phyloP scores from a whole-genome alignment of 441 rosid genomes.

The Erodium chrysanthum region DNA sequence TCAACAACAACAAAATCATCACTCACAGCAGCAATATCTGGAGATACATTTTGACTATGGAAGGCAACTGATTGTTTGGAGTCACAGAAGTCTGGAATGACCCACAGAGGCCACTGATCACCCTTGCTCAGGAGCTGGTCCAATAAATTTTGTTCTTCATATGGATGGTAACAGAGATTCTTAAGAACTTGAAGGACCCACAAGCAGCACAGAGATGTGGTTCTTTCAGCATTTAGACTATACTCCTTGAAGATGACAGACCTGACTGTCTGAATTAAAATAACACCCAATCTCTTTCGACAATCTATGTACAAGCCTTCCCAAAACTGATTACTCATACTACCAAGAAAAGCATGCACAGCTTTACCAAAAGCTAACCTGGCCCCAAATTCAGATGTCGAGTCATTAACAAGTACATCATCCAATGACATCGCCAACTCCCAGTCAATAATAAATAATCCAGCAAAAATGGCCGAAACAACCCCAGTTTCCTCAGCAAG shows the following conservation, averaged over 20 bases:
- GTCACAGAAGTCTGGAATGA: conserved; percentile 35
- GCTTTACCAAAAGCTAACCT: conserved; percentile 36
- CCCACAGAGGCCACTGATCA: conserved; percentile 76
- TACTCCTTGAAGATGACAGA: conserved; percentile 48
- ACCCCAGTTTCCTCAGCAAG: conserved; percentile 45
- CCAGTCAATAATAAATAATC: conserved; percentile 56
- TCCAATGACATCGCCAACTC: conserved; percentile 33
- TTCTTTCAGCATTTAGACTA: conserved; percentile 31
- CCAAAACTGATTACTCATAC: conserved; percentile 45
- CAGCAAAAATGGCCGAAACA: conserved; percentile 49
- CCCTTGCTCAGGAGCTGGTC: conserved; percentile 55
- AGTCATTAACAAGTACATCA: conserved; percentile 32
- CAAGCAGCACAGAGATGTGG: conserved; percentile 46
- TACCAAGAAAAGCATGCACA: conserved; percentile 33
- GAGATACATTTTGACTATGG: conserved; percentile 18
- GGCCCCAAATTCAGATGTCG: conserved; percentile 25
- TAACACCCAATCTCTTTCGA: conserved; percentile 36
- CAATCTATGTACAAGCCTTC: conserved; percentile 34
- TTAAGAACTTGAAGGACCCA: conserved; percentile 60
- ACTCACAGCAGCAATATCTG: conserved; percentile 32
- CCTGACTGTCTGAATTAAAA: conserved; percentile 45
- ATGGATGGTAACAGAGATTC: conserved; percentile 42
- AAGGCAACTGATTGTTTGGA: conserved; percentile 20
- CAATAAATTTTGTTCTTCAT: conserved; percentile 50
- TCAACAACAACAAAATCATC: conserved; percentile 9